phyloP scores from a whole-genome alignment of 129 eudicot genomes.

The Escallonia herrerae region DNA sequence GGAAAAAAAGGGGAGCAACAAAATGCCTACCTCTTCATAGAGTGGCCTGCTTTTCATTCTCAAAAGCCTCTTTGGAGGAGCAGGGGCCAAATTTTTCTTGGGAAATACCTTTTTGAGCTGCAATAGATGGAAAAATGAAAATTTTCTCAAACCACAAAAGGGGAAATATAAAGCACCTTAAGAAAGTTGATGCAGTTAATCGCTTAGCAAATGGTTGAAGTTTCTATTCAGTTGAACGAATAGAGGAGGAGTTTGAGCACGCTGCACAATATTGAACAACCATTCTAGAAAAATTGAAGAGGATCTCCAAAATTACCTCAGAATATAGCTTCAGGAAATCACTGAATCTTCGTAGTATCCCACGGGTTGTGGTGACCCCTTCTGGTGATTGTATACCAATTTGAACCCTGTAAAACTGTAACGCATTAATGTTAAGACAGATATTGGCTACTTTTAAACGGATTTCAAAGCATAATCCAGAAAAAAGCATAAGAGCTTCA shows the following conservation, averaged over 20 bases:
- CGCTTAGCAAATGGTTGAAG: too few relatives aligned
- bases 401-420: constrained; percentile 81
- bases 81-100: constrained; percentile 47
- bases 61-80: constrained; percentile 68
- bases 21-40: constrained; percentile 56
- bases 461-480: background rate
- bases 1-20: background rate
- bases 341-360: constrained; percentile 58
- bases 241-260: background rate
- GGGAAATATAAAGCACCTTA: background rate
- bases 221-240: background rate
- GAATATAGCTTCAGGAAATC: constrained; percentile 72
- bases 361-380: constrained; percentile 60
- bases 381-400: constrained; percentile 88
- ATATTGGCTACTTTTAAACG: background rate
- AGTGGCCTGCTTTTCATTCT: constrained; percentile 38
- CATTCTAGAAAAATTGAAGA: background rate
- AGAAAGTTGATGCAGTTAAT: background rate
- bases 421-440: constrained; percentile 24
- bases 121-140: constrained; percentile 12
- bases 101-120: constrained; percentile 66
- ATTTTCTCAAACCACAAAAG: constrained; percentile 4
- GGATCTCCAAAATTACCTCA: constrained; percentile 38
- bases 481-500: too few relatives aligned
- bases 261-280: background rate